A percentile compares a stretch with the other conserved stretches of the same genome.
Conservation (phyloP, 1,284 basidiomycete genomes). For the Neotropicomus parvogracilis region DNA sequence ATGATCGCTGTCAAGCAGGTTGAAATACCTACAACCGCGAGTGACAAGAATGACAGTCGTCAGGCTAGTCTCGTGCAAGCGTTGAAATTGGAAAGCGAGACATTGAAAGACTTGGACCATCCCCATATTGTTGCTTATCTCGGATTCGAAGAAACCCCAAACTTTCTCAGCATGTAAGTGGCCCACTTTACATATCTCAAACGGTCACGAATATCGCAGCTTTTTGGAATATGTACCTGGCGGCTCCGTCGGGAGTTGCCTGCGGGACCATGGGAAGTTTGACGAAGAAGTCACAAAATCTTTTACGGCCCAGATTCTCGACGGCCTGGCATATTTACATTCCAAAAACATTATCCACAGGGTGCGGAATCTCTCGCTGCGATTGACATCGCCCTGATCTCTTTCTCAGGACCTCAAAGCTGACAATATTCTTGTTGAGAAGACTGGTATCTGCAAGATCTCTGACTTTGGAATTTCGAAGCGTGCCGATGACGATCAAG, state of each 20-base stretch:
- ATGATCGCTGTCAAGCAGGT: constrained; percentile 99
- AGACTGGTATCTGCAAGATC: constrained; percentile 92
- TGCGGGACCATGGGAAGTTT: constrained; percentile 91
- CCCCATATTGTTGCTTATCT: constrained; percentile 97
- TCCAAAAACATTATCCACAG: constrained; percentile 89
- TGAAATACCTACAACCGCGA: constrained; percentile 86
- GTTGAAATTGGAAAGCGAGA: constrained; percentile 91
- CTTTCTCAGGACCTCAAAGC: constrained; percentile 84
- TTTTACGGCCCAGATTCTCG: constrained; percentile 90
- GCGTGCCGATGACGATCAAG: constrained; percentile 81
- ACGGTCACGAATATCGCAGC: constrained; percentile 39
- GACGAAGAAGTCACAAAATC: constrained; percentile 90
- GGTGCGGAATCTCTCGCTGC: constrained; percentile 40
- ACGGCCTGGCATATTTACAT: constrained; percentile 92
- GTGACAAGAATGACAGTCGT: constrained; percentile 84
- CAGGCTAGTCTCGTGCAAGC: constrained; percentile 88
- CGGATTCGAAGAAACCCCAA: constrained; percentile 91
- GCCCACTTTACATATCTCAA: neutral
- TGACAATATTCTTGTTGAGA: constrained; percentile 97
- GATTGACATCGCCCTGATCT: constrained; percentile 8
- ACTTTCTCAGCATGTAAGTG: constrained; percentile 88
- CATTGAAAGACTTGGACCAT: constrained; percentile 94
- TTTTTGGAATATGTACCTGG: constrained; percentile 99
- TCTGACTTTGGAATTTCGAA: constrained; percentile 98
- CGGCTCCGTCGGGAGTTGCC: constrained; percentile 90